phyloP scores from a whole-genome alignment of 1,139 yeast species.

The Protomyces inundatus region DNA sequence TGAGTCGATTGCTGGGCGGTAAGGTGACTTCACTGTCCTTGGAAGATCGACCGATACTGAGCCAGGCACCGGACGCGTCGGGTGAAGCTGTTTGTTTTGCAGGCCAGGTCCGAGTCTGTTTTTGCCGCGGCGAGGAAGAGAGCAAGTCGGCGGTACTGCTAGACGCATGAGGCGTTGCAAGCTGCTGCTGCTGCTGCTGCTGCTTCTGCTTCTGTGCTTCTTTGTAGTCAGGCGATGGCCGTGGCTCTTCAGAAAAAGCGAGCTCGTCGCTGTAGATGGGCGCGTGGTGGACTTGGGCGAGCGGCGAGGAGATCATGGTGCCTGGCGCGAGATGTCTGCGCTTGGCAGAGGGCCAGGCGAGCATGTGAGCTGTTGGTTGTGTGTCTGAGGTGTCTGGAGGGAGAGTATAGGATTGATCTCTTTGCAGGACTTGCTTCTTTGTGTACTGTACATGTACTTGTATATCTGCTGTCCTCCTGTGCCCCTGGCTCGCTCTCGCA shows the following conservation, averaged over 20 bases:
- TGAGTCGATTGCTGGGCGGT: slow-evolving; percentile 49
- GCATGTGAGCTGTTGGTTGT: not conserved
- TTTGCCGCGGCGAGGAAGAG: not conserved
- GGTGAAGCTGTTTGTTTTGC: slow-evolving; percentile 11
- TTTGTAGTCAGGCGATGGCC: not conserved
- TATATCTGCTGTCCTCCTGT: not conserved
- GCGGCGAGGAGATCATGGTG: not conserved
- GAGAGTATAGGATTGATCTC: too few relatives aligned
- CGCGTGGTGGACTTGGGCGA: not conserved
- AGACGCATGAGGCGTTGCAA: slow-evolving; percentile 14
- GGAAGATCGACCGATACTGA: slow-evolving; percentile 12
- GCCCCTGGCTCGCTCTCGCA: not conserved
- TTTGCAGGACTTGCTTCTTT: too few relatives aligned
- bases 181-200: not conserved
- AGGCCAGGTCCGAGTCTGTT: not conserved
- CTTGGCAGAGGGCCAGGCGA: not conserved
- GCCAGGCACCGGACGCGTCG: slow-evolving; percentile 3
- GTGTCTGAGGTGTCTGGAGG: too few relatives aligned
- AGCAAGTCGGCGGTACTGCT: slow-evolving; percentile 9
- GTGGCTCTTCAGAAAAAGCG: not conserved
- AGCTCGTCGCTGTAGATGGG: not conserved
- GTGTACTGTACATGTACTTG: too few relatives aligned
- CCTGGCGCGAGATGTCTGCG: not conserved
- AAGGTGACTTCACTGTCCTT: slow-evolving; percentile 41
- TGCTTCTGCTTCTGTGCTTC: not conserved